Percentiles rank a stretch among this genome's conserved stretches.
phyloP scores from a whole-genome alignment of 495 filamentous ascomycete species.

The Aspergillus ostianus region DNA sequence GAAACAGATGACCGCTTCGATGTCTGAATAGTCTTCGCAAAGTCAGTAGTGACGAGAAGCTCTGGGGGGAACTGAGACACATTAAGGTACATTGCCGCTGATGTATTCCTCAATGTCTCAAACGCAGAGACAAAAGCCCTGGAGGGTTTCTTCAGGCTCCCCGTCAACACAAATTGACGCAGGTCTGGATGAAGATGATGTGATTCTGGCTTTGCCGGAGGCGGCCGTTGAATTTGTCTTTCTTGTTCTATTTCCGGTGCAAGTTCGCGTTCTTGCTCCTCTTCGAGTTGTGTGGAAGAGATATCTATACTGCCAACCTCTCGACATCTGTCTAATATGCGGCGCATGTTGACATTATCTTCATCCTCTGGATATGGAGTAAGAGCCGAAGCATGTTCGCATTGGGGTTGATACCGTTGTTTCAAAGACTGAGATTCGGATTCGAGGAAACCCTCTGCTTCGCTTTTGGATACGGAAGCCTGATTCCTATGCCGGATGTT shows the following conservation, averaged over 20 bases:
- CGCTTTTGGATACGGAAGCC: slow-evolving; percentile 12
- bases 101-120: slow-evolving; percentile 38
- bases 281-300: slow-evolving; percentile 45
- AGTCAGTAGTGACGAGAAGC: slow-evolving; percentile 57
- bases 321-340: slow-evolving; percentile 39
- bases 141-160: slow-evolving; percentile 15
- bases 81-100: slow-evolving; percentile 29
- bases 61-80: slow-evolving; percentile 35
- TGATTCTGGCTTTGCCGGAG: slow-evolving; percentile 24
- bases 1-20: slow-evolving; percentile 12
- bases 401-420: slow-evolving; percentile 34
- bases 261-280: slow-evolving; percentile 72
- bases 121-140: slow-evolving; percentile 51
- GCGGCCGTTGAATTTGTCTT: slow-evolving; percentile 51
- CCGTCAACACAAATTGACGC: slow-evolving; percentile 31
- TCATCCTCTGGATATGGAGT: neutral
- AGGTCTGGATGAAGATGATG: slow-evolving; percentile 51
- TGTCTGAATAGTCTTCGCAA: slow-evolving; percentile 45
- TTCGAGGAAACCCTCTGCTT: slow-evolving; percentile 48
- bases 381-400: neutral
- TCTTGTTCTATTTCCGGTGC: slow-evolving; percentile 63
- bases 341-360: slow-evolving; percentile 17
- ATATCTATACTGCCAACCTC: slow-evolving; percentile 41
- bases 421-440: slow-evolving; percentile 45
- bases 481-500: slow-evolving; percentile 3